A percentile compares a stretch with the other conserved stretches of the same genome.
Evolutionary conservation across 2,329 filamentous ascomycete genomes (phyloP).

Genomic region (Scedosporium apiospermum): DNA sequence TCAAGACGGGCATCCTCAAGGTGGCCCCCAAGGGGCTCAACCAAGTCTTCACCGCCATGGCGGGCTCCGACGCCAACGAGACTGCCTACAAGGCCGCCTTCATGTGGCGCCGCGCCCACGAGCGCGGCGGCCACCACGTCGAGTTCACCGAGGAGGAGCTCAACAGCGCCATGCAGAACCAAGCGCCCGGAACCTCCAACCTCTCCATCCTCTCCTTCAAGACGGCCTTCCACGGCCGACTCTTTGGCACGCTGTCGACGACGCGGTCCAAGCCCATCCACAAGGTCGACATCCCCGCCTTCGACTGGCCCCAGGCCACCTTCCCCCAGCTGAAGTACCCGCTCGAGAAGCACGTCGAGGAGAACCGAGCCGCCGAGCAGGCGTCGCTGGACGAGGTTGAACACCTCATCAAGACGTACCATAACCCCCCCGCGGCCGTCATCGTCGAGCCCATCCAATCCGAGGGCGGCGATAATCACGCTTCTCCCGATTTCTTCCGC

Average conservation of each 20-base stretch:
- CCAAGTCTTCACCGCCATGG: conserved; percentile 73
- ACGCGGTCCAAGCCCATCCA: conserved; percentile 77
- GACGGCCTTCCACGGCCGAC: conserved; percentile 69
- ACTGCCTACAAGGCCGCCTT: conserved; percentile 80
- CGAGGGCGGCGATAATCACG: conserved; percentile 78
- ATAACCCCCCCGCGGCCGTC: conserved; percentile 62
- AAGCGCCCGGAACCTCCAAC: conserved; percentile 61
- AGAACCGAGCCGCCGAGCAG: conserved; percentile 63
- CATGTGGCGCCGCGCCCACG: conserved; percentile 66
- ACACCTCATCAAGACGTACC: conserved; percentile 55
- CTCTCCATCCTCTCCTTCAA: conserved; percentile 73
- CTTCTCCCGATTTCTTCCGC: conserved; percentile 68
- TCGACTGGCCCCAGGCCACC: conserved; percentile 77
- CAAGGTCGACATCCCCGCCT: conserved; percentile 81
- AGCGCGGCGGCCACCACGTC: conserved; percentile 60
- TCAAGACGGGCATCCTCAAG: conserved; percentile 60
- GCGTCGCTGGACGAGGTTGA: conserved; percentile 67
- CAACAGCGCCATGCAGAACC: conserved; percentile 58
- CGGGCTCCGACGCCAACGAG: conserved; percentile 77
- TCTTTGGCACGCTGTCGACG: conserved; percentile 69
- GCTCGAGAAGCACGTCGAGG: conserved; percentile 56
- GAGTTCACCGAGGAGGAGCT: conserved; percentile 66
- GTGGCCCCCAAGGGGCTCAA: conserved; percentile 66
- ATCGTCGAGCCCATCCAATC: conserved; percentile 75
- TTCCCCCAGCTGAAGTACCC: conserved; percentile 75